phyloP scores from a whole-genome alignment of 148 eudicot species.

The Euryodendron excelsum region DNA sequence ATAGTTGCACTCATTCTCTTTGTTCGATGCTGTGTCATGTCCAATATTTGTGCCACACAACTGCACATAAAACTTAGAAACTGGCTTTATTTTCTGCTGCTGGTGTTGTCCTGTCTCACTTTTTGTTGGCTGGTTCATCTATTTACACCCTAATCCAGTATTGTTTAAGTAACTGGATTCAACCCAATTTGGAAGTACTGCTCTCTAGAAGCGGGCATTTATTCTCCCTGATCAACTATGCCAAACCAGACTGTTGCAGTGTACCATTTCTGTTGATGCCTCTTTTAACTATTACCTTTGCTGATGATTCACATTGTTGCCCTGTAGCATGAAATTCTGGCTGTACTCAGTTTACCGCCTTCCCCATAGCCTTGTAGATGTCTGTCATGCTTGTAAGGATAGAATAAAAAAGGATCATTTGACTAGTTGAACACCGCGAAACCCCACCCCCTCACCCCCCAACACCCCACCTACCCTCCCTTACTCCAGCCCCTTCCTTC shows the following conservation, averaged over 20 bases:
- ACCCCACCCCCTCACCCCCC: too few relatives aligned
- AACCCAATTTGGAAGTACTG: neutral
- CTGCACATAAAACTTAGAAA: too few relatives aligned
- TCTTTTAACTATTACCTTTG: neutral
- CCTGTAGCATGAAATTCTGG: neutral
- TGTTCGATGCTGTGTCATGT: neutral
- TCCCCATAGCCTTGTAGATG: constrained; percentile 7
- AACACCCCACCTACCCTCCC: too few relatives aligned
- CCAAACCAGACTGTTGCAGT: neutral
- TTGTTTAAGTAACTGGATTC: neutral
- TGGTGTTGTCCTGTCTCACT: neutral
- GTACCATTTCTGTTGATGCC: neutral
- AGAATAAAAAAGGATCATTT: too few relatives aligned
- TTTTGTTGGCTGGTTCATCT: constrained; percentile 1
- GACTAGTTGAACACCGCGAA: too few relatives aligned
- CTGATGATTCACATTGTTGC: neutral
- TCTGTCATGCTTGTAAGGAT: neutral
- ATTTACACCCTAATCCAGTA: neutral
- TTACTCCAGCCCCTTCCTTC: too few relatives aligned
- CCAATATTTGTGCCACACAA: neutral
- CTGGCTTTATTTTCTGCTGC: neutral
- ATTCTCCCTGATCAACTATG: neutral
- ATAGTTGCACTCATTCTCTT: neutral
- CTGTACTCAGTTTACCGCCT: neutral
- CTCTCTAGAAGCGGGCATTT: neutral